Base-by-base conservation (phyloP, 306 rosid species). In the Lablab purpureus region DNA sequence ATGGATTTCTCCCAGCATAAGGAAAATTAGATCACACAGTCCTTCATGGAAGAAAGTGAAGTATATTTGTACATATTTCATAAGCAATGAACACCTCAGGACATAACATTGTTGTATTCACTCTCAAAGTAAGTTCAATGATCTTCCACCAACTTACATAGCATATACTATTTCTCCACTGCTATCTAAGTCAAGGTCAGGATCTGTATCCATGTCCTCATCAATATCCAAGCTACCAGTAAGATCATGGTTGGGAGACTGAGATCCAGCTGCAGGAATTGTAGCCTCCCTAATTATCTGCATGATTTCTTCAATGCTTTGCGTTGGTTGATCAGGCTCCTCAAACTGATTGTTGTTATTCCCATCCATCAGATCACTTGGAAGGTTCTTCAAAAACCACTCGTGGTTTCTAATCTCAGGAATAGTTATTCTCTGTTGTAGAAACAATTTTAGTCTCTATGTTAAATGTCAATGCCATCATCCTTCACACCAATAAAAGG, bases 161-260 rank as follows among this genome's bases (percentile, higher is more conserved):
- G 99, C 99, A 81, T 91, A 95, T 0, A 95, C 95, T 60, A 90
- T 86, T 75, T 94, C 97, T 69, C 99, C 98, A 15, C 97, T 95
- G 87, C 98, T 95, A 84, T 95, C 97, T 10, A 88, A 74, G 77
- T 95, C 97, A 40, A 95, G 91, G 63, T 95, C 98, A 3, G 97
- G 91, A 78, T 92, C 99, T 1, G 87, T 65, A 66, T 94, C 99
- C 99, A 91, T 92, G 86, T 95, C 97, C 4, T 92, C 93, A 15
- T 93, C 99, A 2, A 94, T 88, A 74, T 94, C 99, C 84, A 92
- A 89, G 85, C 94, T 88, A 45, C 93, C 95, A 15, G 92, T 87
- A 28, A 95, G 95, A 73, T 86, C 91, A 71, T 81, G 91, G 80
- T 91, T 92, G 64, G 85, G 91, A 59, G 85, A 77, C 40, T 84